phyloP scores from a whole-genome alignment of 2,329 filamentous ascomycete genomes.

The Cladophialophora chaetospira region DNA sequence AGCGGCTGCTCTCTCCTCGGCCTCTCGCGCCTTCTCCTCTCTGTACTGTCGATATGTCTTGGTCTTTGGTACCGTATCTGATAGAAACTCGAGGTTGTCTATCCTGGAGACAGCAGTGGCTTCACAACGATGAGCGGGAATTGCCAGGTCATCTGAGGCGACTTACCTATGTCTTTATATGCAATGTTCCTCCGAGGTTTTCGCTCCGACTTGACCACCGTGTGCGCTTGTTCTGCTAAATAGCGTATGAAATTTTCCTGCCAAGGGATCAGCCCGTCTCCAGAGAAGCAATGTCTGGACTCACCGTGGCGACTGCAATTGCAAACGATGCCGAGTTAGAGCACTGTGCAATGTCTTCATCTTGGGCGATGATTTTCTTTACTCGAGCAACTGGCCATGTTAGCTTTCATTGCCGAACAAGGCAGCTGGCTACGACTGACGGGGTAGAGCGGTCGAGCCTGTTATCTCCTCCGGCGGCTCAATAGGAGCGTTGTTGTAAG shows the following conservation, averaged over 20 bases:
- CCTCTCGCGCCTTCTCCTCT: constrained; percentile 57
- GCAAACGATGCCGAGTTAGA: constrained; percentile 94
- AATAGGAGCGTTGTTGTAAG: constrained; percentile 85
- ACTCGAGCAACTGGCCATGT: constrained; percentile 75
- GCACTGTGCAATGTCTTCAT: constrained; percentile 81
- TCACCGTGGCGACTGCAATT: constrained; percentile 85
- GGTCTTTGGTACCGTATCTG: constrained; percentile 87
- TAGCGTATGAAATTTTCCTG: constrained; percentile 96
- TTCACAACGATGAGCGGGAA: constrained; percentile 39
- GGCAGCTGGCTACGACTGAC: constrained; percentile 57
- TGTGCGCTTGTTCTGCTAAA: constrained; percentile 79
- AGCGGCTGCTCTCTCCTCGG: constrained; percentile 34
- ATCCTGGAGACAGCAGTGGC: constrained; percentile 82
- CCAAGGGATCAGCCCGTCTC: not conserved
- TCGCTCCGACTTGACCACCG: constrained; percentile 83
- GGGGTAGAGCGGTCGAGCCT: constrained; percentile 79
- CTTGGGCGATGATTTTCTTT: constrained; percentile 90
- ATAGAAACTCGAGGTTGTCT: constrained; percentile 92
- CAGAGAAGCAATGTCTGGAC: constrained; percentile 32
- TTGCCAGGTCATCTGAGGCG: not conserved
- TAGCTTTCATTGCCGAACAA: constrained; percentile 15
- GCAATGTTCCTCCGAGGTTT: constrained; percentile 93
- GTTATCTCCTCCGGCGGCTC: constrained; percentile 78
- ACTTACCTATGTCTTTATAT: constrained; percentile 85
- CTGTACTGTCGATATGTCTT: constrained; percentile 78